A percentile compares a stretch with the other conserved stretches of the same genome.
These are phyloP conservation scores for Oemleria cerasiformis DNA, from an alignment of 306 rosid species.

Conservation along the genomic window DNA sequence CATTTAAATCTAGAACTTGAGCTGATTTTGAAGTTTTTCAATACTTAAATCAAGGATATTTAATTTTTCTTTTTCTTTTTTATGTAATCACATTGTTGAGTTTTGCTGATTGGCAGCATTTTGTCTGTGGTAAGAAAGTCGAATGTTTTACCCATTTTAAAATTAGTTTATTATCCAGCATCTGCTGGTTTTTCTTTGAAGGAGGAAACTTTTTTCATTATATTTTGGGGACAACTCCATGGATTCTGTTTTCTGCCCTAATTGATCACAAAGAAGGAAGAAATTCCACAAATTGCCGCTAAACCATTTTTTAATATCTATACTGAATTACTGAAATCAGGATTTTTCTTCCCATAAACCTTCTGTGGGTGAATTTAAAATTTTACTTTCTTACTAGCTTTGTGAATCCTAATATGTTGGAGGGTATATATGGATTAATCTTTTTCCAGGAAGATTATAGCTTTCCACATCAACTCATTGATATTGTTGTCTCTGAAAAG, in stretches of 20 bases:
- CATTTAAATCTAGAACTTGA: not conserved
- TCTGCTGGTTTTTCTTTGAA: not conserved
- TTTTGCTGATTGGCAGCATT: conserved; percentile 2
- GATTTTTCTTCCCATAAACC: not conserved
- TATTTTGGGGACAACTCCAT: not conserved
- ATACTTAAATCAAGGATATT: not conserved
- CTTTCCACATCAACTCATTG: not conserved
- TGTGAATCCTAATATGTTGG: not conserved
- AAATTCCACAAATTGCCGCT: not conserved
- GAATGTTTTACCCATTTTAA: not conserved
- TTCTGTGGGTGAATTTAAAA: too few species aligned
- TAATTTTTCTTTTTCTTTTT: not conserved
- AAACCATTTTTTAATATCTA: not conserved
- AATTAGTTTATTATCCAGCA: not conserved
- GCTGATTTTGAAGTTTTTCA: not conserved
- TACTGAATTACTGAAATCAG: not conserved
- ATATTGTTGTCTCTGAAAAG: not conserved
- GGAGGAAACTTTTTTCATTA: not conserved
- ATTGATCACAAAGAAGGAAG: not conserved
- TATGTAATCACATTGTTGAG: not conserved
- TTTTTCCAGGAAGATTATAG: not conserved
- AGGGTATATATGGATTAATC: not conserved
- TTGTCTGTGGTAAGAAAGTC: not conserved
- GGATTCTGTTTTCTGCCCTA: not conserved
- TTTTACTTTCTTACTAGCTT: too few species aligned